Conservation (phyloP, 768 basidiomycete genomes). For the Mycena vulgaris region DNA sequence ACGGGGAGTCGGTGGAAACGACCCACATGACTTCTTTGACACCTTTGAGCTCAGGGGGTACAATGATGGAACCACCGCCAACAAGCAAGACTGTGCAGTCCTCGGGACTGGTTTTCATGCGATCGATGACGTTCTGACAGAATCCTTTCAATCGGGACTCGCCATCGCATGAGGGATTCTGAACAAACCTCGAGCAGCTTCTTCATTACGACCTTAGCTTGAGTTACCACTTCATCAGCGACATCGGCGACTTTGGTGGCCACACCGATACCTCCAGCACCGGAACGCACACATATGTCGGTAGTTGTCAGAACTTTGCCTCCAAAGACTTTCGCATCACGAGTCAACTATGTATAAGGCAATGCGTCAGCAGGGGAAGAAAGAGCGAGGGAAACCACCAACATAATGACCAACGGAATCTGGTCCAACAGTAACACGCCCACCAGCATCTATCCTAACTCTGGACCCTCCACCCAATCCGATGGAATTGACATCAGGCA, state of each 20-base stretch:
- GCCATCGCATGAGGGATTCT: background rate
- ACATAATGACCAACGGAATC: conserved; percentile 74
- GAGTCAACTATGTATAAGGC: conserved; percentile 52
- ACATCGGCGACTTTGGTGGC: conserved; percentile 35
- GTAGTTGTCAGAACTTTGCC: conserved; percentile 73
- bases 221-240: conserved; percentile 26
- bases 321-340: conserved; percentile 69
- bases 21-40: conserved; percentile 57
- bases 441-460: conserved; percentile 53
- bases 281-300: conserved; percentile 64
- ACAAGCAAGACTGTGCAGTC: conserved; percentile 74
- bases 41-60: conserved; percentile 66
- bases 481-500: conserved; percentile 71
- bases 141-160: conserved; percentile 31
- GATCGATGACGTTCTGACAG: conserved; percentile 66
- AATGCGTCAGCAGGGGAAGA: background rate
- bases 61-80: conserved; percentile 76
- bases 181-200: conserved; percentile 45
- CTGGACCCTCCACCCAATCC: conserved; percentile 78
- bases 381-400: conserved; percentile 40
- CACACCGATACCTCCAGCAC: conserved; percentile 40
- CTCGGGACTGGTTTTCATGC: conserved; percentile 75
- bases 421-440: conserved; percentile 70
- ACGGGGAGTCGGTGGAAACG: background rate
- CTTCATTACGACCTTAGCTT: conserved; percentile 38